Percentiles rank a stretch among this genome's conserved stretches.
Evolutionary conservation across 331 rosid species (phyloP).

Genomic region (Telfairia occidentalis): DNA sequence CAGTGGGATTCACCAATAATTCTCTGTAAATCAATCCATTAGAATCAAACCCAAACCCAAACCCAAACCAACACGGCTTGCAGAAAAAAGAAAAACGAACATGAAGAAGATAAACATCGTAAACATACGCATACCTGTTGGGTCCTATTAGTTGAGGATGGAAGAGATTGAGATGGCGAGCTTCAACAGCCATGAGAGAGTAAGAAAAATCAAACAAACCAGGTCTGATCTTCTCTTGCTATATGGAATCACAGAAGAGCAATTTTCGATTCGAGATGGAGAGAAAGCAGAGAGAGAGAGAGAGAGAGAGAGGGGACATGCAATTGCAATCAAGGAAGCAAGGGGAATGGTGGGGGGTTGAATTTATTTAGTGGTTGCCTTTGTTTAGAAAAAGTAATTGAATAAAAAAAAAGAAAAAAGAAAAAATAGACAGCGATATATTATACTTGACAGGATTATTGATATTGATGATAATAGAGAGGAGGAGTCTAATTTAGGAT

Average conservation of each 20-base stretch:
- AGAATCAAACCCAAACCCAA: neutral
- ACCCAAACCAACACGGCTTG: neutral
- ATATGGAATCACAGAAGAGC: neutral
- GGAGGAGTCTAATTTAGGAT: conserved; percentile 26
- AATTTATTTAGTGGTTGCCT: conserved; percentile 61
- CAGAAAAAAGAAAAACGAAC: neutral
- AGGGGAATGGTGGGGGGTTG: conserved; percentile 46
- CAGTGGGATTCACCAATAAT: conserved; percentile 46
- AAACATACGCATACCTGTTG: conserved; percentile 41
- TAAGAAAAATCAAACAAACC: no score
- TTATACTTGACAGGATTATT: no score
- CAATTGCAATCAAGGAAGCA: conserved; percentile 43
- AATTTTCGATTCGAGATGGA: conserved; percentile 5
- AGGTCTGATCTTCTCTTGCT: neutral
- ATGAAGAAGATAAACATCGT: no score
- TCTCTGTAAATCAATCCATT: conserved; percentile 29
- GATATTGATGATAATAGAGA: no score
- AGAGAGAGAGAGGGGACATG: conserved; percentile 16
- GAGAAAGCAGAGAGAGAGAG: conserved; percentile 3
- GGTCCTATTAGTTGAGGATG: conserved; percentile 40
- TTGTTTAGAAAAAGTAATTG: conserved; percentile 14
- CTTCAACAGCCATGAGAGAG: conserved; percentile 68
- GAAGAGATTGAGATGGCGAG: conserved; percentile 66
- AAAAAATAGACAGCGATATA: neutral
- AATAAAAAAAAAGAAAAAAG: neutral